Evolutionary conservation across 2,329 filamentous ascomycete genomes (phyloP).

Genomic region (Sarocladium brachiariae): DNA sequence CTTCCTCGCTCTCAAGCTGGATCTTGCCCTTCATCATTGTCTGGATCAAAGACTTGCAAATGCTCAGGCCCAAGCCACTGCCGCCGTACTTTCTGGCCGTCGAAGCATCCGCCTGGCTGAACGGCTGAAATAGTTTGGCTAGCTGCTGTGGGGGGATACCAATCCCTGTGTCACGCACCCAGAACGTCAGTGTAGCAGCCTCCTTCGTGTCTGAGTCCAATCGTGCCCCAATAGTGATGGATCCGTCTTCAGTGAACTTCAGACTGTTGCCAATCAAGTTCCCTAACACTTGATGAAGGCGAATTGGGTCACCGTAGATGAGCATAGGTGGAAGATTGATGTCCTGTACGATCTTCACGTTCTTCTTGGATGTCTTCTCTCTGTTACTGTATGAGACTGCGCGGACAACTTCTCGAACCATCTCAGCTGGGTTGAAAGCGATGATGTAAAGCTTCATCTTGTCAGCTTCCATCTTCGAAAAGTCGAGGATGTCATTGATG

Average conservation of each 20-base stretch:
- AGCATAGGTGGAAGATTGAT: conserved; percentile 70
- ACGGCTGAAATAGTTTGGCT: conserved; percentile 82
- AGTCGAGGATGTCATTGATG: conserved; percentile 94
- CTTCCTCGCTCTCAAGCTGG: conserved; percentile 69
- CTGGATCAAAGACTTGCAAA: conserved; percentile 91
- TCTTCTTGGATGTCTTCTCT: conserved; percentile 55
- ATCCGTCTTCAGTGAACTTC: conserved; percentile 85
- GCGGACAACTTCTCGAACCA: conserved; percentile 59
- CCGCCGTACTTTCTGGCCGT: conserved; percentile 88
- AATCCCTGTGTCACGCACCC: conserved; percentile 84
- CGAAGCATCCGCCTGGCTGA: conserved; percentile 86
- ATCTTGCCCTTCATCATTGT: conserved; percentile 86
- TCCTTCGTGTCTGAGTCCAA: conserved; percentile 65
- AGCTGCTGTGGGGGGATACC: conserved; percentile 79
- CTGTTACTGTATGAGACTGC: conserved; percentile 60
- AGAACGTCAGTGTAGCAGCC: conserved; percentile 70
- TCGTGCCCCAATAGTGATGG: conserved; percentile 73
- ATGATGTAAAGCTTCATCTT: conserved; percentile 75
- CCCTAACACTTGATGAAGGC: conserved; percentile 62
- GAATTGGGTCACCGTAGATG: conserved; percentile 59
- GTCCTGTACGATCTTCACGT: conserved; percentile 60
- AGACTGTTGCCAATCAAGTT: conserved; percentile 90
- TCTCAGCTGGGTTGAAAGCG: conserved; percentile 60
- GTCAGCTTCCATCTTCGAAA: conserved; percentile 87
- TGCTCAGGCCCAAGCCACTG: conserved; percentile 83